Evolutionary conservation across 768 basidiomycete genomes (phyloP).

Genomic region (Gymnopilus dilepis): DNA sequence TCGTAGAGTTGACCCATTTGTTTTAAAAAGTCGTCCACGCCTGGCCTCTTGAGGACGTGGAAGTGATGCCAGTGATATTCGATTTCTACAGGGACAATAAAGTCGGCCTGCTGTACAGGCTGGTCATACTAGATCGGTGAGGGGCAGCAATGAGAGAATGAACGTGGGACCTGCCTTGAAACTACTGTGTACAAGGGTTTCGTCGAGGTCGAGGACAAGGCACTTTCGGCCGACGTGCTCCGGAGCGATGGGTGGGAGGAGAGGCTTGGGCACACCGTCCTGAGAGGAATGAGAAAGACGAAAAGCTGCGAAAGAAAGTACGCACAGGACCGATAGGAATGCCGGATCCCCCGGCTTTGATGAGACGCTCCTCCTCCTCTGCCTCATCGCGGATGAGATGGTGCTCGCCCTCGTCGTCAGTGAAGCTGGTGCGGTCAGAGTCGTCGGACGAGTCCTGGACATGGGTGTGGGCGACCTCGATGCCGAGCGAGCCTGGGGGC

Average conservation of each 20-base stretch:
- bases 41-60: conserved; percentile 97
- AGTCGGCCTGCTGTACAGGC: conserved; percentile 95
- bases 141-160: neutral
- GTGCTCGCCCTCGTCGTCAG: conserved; percentile 66
- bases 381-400: conserved; percentile 64
- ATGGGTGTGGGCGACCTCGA: conserved; percentile 46
- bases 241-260: conserved; percentile 84
- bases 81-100: conserved; percentile 98
- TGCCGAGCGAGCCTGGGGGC: conserved; percentile 85
- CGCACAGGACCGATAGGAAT: conserved; percentile 92
- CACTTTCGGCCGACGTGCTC: conserved; percentile 92
- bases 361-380: conserved; percentile 90
- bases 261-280: conserved; percentile 87
- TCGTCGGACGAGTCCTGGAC: conserved; percentile 50
- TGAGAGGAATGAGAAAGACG: conserved; percentile 33
- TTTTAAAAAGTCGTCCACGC: conserved; percentile 95
- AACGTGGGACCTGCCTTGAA: conserved; percentile 76
- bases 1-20: conserved; percentile 99
- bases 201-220: conserved; percentile 94
- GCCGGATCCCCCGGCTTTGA: conserved; percentile 90
- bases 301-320: conserved; percentile 21
- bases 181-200: conserved; percentile 95
- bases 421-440: conserved; percentile 67
- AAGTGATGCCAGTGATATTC: conserved; percentile 99
- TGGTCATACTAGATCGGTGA: conserved; percentile 41